Base-by-base conservation (phyloP, 345 rosid species). In the Euphorbia peplus region DNA sequence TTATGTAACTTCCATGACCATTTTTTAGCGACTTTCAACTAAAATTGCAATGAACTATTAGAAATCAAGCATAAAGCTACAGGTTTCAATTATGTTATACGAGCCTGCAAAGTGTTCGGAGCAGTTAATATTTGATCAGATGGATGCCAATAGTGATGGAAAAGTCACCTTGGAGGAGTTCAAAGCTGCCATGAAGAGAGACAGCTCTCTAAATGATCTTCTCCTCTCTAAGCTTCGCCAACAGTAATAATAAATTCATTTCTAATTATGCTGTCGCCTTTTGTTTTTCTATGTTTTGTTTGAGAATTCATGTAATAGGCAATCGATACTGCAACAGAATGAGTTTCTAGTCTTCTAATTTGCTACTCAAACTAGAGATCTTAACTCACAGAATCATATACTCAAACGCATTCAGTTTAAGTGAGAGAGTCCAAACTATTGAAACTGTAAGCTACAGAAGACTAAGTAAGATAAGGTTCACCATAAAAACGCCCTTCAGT, bases 111-210 rank as follows among this genome's bases (percentile, higher is more conserved):
- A 8, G 50, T 12, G 50, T 44, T 44, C 15, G 14, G 12, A 44
- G 50, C 50, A 44, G 14, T 44, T 44, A 44, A 44, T 1, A 64
- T 88, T 88, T 26, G 88, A 88, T 25, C 72, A 60, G 66, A 86
- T 86, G 90, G 90, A 88, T 72, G 87, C 88, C 16, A 44, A 44
- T 44, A 44, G 16, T 44, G 50, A 44, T 15, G 50, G 50, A 44
- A 84, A 84, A 75, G 87, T 88, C 51, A 82, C 88, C 14, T 86
- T 84, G 22, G 93, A 88, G 4, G 90, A 88, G 80, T 88, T 88
- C 79, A 88, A 83, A 73, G 85, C 85, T 29, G 90, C 90, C 10
- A 81, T 86, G 93, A 74, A 83, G 77, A 75, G 85, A 68, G 90
- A 88, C 72, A 83, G 89, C 83, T 88, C 86, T 32, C 50, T 44